Evolutionary conservation across 169 alveolate genomes (phyloP).

Genomic region (Plasmodium gaboni): DNA sequence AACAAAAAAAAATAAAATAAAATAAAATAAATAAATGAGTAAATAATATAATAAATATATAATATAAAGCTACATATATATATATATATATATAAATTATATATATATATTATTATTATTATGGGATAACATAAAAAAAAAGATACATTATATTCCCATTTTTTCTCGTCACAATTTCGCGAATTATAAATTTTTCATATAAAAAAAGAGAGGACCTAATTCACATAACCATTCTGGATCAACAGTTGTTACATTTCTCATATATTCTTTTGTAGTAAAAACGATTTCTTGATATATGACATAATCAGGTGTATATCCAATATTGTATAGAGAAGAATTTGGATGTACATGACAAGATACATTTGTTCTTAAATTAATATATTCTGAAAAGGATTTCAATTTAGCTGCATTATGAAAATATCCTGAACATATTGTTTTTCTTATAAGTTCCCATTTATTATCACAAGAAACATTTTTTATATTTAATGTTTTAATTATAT

Average conservation of each 20-base stretch:
- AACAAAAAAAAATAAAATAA: too few species aligned
- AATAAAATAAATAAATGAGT: too few species aligned
- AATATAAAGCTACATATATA: too few species aligned
- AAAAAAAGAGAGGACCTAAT: conserved; percentile 89
- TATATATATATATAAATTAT: too few species aligned
- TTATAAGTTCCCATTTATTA: conserved; percentile 85
- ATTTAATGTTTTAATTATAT: conserved; percentile 79
- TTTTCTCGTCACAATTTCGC: too few species aligned
- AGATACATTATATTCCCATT: neutral
- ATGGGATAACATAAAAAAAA: neutral
- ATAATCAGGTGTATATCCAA: conserved; percentile 99
- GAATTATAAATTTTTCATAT: conserved; percentile 79
- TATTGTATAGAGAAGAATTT: conserved; percentile 97
- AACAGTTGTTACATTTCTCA: conserved; percentile 98
- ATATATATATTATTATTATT: too few species aligned
- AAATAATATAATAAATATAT: too few species aligned
- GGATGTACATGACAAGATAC: conserved; percentile 99
- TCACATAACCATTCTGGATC: conserved; percentile 99
- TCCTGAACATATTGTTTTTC: conserved; percentile 98
- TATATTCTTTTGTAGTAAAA: conserved; percentile 98
- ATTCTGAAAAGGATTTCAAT: conserved; percentile 98
- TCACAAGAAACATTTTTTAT: conserved; percentile 77
- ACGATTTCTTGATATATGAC: conserved; percentile 99
- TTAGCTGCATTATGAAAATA: conserved; percentile 99
- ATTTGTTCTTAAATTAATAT: conserved; percentile 97